A percentile compares a stretch with the other conserved stretches of the same genome.
Evolutionary conservation across 805 yeast genomes (phyloP).

Genomic region (Komagataella phaffii): DNA sequence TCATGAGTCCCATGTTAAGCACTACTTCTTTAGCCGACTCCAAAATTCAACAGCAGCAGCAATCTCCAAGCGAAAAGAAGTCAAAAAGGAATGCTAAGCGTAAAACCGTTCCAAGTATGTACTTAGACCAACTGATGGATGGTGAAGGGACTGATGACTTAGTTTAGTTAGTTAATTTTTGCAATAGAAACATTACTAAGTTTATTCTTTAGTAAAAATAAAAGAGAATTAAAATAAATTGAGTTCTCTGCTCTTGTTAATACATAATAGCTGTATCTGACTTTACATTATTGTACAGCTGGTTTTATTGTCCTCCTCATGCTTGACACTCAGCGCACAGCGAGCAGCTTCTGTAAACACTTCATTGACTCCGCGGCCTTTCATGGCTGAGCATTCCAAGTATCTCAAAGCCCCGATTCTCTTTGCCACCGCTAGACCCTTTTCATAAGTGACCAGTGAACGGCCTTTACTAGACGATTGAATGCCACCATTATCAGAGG

Average conservation of each 20-base stretch:
- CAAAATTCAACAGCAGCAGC: neutral
- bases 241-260: neutral
- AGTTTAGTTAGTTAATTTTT: neutral
- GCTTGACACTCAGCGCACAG: conserved; percentile 83
- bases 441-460: conserved; percentile 73
- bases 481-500: neutral
- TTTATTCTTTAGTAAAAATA: neutral
- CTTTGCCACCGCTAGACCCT: conserved; percentile 87
- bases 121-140: conserved; percentile 36
- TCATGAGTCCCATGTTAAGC: neutral
- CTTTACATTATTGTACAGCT: conserved; percentile 9
- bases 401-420: conserved; percentile 89
- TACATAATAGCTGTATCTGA: neutral
- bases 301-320: conserved; percentile 57
- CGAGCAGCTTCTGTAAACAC: conserved; percentile 98
- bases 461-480: conserved; percentile 6
- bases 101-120: conserved; percentile 30
- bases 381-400: conserved; percentile 93
- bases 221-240: neutral
- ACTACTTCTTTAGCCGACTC: neutral
- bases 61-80: neutral
- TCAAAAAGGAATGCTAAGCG: conserved; percentile 2
- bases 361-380: conserved; percentile 96
- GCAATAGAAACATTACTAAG: neutral
- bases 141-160: conserved; percentile 5